Base-by-base conservation (phyloP, 768 basidiomycete genomes). In the Ramaria rubella region DNA sequence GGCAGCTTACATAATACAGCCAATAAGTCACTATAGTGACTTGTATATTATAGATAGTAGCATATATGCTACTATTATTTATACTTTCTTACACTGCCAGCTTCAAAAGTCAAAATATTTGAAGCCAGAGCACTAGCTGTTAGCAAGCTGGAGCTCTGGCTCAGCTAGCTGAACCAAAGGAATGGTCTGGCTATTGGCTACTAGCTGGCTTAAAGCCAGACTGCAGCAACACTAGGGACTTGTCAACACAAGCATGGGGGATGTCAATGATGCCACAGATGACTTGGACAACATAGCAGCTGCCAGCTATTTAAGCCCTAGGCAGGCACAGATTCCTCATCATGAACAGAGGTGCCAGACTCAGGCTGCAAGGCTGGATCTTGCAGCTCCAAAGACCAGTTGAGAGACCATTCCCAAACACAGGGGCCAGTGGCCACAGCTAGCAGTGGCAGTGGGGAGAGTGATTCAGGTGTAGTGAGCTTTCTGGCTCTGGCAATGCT, bases 371-470 rank as follows among this genome's bases (percentile, higher is more conserved):
- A 59, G 84, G 81, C 64, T 78, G 77, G 33, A 87, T 88, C 8
- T 88, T 69, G 65, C 83, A 88, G 40, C 86, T 80, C 40, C 89
- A 83, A 27, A 91, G 82, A 31, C 85, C 86, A 4, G 74, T 76
- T 14, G 76, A 61, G 65, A 87, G 89, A 42, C 61, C 57, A 31
- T 69, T 73, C 7, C 69, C 57, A n/a, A 67, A 63, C 5, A 70
- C 69, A 12, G 75, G 62, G 52, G 69, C n/a, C n/a, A n/a, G n/a
- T n/a, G n/a, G n/a, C 55, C n/a, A 72, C 62, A 15, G 72, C 62
- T 17, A 71, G 62, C 4, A 69, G 62, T 9, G 76, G 60, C 21
- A 68, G 64, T 5, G 73, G 64, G 3, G 80, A 73, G 8, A 79
- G 77, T 24, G 49, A 17, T 54, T 58, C 58, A 12, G 77, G 70